Evolutionary conservation across 441 rosid genomes (phyloP).

Genomic region (Theobroma grandiflorum): DNA sequence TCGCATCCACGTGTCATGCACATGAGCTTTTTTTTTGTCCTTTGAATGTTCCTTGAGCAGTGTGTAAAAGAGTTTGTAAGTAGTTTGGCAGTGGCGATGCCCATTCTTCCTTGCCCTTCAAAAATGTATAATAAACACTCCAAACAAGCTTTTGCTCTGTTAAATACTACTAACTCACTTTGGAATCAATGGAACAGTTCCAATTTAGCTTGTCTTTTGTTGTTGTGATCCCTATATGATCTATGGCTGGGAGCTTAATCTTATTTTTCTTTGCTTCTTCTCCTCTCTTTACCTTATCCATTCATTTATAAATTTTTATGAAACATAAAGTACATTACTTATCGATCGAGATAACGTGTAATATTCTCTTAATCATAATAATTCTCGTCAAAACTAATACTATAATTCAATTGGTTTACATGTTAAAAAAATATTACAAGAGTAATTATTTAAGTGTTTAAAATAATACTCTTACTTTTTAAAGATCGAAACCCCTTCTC

Average conservation of each 20-base stretch:
- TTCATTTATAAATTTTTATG: background rate
- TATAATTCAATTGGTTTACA: no score
- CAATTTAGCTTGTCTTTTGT: background rate
- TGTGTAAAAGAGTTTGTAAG: background rate
- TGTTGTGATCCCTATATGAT: background rate
- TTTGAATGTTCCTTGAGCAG: background rate
- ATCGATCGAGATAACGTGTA: background rate
- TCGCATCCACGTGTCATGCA: slow-evolving; percentile 34
- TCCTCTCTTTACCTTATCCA: background rate
- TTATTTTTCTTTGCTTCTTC: background rate
- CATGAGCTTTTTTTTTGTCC: background rate
- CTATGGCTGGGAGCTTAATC: background rate
- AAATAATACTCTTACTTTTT: background rate
- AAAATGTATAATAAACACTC: background rate
- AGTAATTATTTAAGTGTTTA: background rate
- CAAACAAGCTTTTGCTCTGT: background rate
- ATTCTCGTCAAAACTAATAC: no score
- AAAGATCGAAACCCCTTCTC: background rate
- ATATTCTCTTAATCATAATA: background rate
- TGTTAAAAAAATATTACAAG: no score
- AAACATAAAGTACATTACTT: background rate
- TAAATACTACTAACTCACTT: background rate
- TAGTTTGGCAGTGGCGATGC: background rate
- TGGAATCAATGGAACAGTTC: background rate
- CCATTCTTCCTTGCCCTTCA: background rate